phyloP scores from a whole-genome alignment of 768 basidiomycete genomes.

The Rhizopogon sp. region DNA sequence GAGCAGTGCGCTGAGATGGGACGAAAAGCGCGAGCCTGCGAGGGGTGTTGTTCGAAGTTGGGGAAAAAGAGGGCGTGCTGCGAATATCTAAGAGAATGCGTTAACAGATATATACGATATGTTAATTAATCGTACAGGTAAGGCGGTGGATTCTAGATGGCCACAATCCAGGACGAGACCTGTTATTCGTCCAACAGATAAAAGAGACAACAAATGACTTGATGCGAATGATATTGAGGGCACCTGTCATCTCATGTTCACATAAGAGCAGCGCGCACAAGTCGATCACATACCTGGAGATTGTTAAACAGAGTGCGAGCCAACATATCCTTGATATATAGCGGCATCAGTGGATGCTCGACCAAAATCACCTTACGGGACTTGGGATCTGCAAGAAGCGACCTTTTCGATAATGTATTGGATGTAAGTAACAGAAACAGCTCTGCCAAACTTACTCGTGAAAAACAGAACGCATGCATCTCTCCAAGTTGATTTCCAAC shows the following conservation, averaged over 20 bases:
- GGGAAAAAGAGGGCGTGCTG: conserved; percentile 82
- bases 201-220: conserved; percentile 78
- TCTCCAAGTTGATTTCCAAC: conserved; percentile 65
- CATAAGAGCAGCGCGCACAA: background rate
- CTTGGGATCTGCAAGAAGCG: conserved; percentile 90
- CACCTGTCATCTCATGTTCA: conserved; percentile 45
- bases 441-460: conserved; percentile 57
- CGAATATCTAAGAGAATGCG: conserved; percentile 67
- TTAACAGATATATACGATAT: background rate
- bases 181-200: conserved; percentile 85
- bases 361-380: conserved; percentile 91
- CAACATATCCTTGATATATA: conserved; percentile 84
- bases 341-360: conserved; percentile 84
- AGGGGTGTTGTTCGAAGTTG: conserved; percentile 80
- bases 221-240: conserved; percentile 93
- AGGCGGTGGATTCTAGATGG: conserved; percentile 80
- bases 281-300: conserved; percentile 53
- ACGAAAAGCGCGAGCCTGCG: conserved; percentile 78
- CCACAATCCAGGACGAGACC: conserved; percentile 94
- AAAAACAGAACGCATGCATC: conserved; percentile 71
- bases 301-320: conserved; percentile 88
- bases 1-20: conserved; percentile 76
- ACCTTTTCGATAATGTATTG: conserved; percentile 42
- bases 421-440: conserved; percentile 1
- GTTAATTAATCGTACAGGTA: conserved; percentile 59